Evolutionary conservation across 495 filamentous ascomycete genomes (phyloP), one percentile per base, ranked within the genome.

Genomic region (Aspergillus olivimuriae): DNA sequence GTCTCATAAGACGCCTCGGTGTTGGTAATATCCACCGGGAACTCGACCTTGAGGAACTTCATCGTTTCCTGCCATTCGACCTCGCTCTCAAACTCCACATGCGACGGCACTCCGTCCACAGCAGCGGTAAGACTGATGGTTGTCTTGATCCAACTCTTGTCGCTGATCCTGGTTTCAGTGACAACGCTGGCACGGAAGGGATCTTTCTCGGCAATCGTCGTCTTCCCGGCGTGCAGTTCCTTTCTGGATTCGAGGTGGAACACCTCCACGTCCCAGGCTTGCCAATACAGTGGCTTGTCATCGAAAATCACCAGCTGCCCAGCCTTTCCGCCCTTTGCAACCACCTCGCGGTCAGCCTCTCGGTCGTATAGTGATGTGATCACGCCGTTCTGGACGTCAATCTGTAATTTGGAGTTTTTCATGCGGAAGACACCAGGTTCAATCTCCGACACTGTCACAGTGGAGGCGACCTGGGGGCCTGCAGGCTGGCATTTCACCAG

Each of bases 1-100:
- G 89, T 94, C 58, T 96, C 92, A 56, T 96, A 96, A n/a, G 82
- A 87, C 9, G 91, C 91, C 61, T 95, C 88, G 0, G 87, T 95
- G 59, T 91, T 94, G 47, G 80, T 74, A 40, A 98, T 73, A 62
- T 95, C 87, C 30, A 95, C 90, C 0, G 92, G 92, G 66, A 98
- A 97, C 63, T 98, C 92, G 41, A 97, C 91, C 72, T 98, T 98
- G 53, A 98, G 78, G 77, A 96, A 95, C 59, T 94, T 95, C 87
- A 89, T 95, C 1, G 74, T 86, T 62, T 98, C 92, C 50, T 77
- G 79, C 92, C 92, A 98, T 52, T 92, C 87, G 36, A 96, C 84
- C 51, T 89, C 86, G 53, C 79, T 84, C 28, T 79, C 69, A 33
- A 94, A 79, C 47, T 94, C 88, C 20, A 98, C 75, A 39, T 78